phyloP scores from a whole-genome alignment of 1,284 basidiomycete genomes.

The Rhodotorula sp. region DNA sequence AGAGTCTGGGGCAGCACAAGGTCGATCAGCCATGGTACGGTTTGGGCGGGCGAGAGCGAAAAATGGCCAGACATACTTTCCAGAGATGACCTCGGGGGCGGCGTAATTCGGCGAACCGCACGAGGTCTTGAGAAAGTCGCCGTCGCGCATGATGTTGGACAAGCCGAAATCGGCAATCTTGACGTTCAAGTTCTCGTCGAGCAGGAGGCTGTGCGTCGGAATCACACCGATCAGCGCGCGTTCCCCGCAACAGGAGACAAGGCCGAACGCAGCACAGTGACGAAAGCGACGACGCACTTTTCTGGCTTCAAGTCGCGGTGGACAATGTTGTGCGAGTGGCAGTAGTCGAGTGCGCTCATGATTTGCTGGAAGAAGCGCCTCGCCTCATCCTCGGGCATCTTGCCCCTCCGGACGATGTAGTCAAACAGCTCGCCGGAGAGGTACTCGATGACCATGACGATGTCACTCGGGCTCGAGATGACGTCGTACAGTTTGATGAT shows the following conservation, averaged over 20 bases:
- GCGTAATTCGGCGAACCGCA: slow-evolving; percentile 96
- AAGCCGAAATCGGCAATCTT: slow-evolving; percentile 96
- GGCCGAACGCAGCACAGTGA: neutral
- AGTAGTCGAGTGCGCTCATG: slow-evolving; percentile 92
- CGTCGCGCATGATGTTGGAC: slow-evolving; percentile 89
- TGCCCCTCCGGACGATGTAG: slow-evolving; percentile 83
- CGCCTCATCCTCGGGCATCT: slow-evolving; percentile 79
- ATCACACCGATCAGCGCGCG: neutral
- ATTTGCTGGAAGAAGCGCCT: slow-evolving; percentile 94
- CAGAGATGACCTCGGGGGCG: slow-evolving; percentile 90
- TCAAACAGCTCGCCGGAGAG: slow-evolving; percentile 87
- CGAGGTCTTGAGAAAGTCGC: slow-evolving; percentile 89
- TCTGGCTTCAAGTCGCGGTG: slow-evolving; percentile 95
- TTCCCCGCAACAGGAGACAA: neutral
- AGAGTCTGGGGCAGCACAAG: slow-evolving; percentile 55
- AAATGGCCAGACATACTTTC: slow-evolving; percentile 56
- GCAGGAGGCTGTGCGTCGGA: slow-evolving; percentile 49
- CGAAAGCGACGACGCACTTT: slow-evolving; percentile 56
- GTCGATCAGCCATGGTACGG: neutral
- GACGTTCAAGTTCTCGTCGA: slow-evolving; percentile 59
- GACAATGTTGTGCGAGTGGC: slow-evolving; percentile 88
- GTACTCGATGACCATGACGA: slow-evolving; percentile 87
- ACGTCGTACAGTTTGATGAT: slow-evolving; percentile 99
- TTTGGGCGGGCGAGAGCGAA: too few relatives aligned
- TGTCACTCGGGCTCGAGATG: slow-evolving; percentile 86